Evolutionary conservation across 2,329 filamentous ascomycete genomes (phyloP).

Genomic region (Tricladium varicosporioides): DNA sequence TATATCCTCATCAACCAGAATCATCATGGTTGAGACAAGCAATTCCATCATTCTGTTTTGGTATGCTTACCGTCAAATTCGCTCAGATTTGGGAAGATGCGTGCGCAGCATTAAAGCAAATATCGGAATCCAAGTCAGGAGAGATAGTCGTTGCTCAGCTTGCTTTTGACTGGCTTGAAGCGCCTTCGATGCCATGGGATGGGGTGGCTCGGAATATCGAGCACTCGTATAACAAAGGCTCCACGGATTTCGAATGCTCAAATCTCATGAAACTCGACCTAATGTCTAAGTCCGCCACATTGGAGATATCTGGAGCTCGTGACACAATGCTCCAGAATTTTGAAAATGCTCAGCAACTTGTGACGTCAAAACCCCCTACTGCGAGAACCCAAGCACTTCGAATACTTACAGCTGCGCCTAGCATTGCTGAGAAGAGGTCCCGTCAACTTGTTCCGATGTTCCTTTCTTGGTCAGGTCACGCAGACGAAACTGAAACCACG

Average conservation of each 20-base stretch:
- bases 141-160: constrained; percentile 71
- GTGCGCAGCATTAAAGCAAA: constrained; percentile 69
- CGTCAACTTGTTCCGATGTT: constrained; percentile 83
- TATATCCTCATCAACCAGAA: constrained; percentile 56
- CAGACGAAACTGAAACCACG: constrained; percentile 33
- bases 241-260: constrained; percentile 82
- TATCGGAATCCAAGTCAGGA: constrained; percentile 67
- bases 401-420: constrained; percentile 70
- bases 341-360: constrained; percentile 57
- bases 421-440: constrained; percentile 81
- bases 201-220: constrained; percentile 40
- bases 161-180: constrained; percentile 74
- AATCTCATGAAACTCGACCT: constrained; percentile 63
- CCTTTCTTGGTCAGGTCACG: constrained; percentile 69
- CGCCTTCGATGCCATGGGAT: constrained; percentile 54
- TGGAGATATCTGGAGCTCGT: constrained; percentile 50
- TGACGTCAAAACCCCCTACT: constrained; percentile 49
- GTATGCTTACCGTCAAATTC: constrained; percentile 81
- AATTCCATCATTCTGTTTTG: constrained; percentile 82
- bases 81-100: constrained; percentile 87
- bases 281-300: constrained; percentile 49
- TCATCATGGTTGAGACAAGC: constrained; percentile 67
- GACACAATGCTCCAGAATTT: constrained; percentile 63
- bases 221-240: constrained; percentile 37
- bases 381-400: constrained; percentile 77